A percentile compares a stretch with the other conserved stretches of the same genome.
These are phyloP conservation scores for Sporisorium exsertum DNA, from an alignment of 1,284 basidiomycete species.

Conservation along the genomic window DNA sequence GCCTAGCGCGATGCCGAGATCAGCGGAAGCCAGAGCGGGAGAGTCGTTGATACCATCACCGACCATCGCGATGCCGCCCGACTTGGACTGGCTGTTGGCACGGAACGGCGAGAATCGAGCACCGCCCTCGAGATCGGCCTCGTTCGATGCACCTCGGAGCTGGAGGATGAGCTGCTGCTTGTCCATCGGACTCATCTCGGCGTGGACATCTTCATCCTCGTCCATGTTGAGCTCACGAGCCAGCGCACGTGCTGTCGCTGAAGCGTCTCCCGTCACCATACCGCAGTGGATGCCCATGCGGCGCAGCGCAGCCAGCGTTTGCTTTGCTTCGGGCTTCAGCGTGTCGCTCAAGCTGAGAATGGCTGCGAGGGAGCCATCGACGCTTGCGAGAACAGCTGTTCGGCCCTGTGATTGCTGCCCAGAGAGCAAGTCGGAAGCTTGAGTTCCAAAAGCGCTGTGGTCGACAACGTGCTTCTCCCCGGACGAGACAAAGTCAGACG, in stretches of 20 bases:
- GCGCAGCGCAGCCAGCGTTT: slow-evolving; percentile 52
- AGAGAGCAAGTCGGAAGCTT: slow-evolving; percentile 24
- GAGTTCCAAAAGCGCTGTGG: slow-evolving; percentile 18
- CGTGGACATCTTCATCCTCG: slow-evolving; percentile 55
- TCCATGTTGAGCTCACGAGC: slow-evolving; percentile 58
- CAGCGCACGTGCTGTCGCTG: slow-evolving; percentile 61
- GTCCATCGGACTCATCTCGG: slow-evolving; percentile 65
- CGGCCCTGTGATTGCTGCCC: slow-evolving; percentile 55
- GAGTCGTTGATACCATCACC: slow-evolving; percentile 99
- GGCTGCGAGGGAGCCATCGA: slow-evolving; percentile 55
- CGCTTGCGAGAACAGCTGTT: slow-evolving; percentile 60
- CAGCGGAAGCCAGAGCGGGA: slow-evolving; percentile 92
- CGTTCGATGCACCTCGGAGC: slow-evolving; percentile 63
- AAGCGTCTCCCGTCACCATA: slow-evolving; percentile 66
- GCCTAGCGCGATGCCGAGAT: slow-evolving; percentile 93
- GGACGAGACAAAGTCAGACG: slow-evolving; percentile 44
- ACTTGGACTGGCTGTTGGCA: slow-evolving; percentile 31
- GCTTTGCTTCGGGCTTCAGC: slow-evolving; percentile 63
- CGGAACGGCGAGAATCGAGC: slow-evolving; percentile 23
- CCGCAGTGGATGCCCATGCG: slow-evolving; percentile 62
- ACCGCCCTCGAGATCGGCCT: slow-evolving; percentile 33
- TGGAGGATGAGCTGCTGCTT: slow-evolving; percentile 69
- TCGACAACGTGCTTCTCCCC: slow-evolving; percentile 15
- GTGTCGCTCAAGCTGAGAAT: slow-evolving; percentile 62
- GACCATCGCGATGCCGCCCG: slow-evolving; percentile 75